These are phyloP conservation scores for Oehlia diaphana DNA, from an alignment of 192 early-diverging fungal genomes.

Conservation along the genomic window DNA sequence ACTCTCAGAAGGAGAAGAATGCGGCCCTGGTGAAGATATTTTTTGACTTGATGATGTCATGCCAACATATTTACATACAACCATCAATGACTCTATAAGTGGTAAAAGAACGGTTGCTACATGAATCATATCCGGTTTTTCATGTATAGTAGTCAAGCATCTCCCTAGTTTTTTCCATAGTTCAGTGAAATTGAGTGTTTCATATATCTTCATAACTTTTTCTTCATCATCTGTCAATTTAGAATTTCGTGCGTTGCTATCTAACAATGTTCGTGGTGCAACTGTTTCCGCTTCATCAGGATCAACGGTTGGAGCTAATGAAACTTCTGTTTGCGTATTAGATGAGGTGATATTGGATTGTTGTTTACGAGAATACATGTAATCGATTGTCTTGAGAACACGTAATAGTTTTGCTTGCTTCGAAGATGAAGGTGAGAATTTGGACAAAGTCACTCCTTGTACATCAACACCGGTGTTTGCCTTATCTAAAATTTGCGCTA, in stretches of 20 bases:
- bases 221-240: conserved; percentile 50
- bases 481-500: conserved; percentile 57
- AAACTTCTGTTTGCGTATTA: conserved; percentile 45
- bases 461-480: conserved; percentile 67
- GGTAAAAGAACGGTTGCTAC: conserved; percentile 92
- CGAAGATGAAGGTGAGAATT: conserved; percentile 84
- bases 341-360: conserved; percentile 34
- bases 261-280: conserved; percentile 42
- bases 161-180: conserved; percentile 81
- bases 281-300: conserved; percentile 40
- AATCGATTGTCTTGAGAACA: conserved; percentile 94
- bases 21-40: conserved; percentile 15
- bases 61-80: conserved; percentile 89
- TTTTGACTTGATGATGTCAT: conserved; percentile 41
- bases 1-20: conserved; percentile 28
- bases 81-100: conserved; percentile 97
- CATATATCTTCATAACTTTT: conserved; percentile 50
- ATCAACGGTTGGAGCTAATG: conserved; percentile 44
- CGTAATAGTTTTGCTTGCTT: conserved; percentile 90
- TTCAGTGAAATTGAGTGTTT: conserved; percentile 52
- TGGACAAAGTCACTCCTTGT: conserved; percentile 68
- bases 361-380: conserved; percentile 64
- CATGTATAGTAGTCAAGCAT: conserved; percentile 70
- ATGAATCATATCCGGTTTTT: conserved; percentile 80
- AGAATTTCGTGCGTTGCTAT: conserved; percentile 31